Percentiles rank a stretch among this genome's conserved stretches.
phyloP scores from a whole-genome alignment of 805 yeast species.

The Candida incommunis region DNA sequence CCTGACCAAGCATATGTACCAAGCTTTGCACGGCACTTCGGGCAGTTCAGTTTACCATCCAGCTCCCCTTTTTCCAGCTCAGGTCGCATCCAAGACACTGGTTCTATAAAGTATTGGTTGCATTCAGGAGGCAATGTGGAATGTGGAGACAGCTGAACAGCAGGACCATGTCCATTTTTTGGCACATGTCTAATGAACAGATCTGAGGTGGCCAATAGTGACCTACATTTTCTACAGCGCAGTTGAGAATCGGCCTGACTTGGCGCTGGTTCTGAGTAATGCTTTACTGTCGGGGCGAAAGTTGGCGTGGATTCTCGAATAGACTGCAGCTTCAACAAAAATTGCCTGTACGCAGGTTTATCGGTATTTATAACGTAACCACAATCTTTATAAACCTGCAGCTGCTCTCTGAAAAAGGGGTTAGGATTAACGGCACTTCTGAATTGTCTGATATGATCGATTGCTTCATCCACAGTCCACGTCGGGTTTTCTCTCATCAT shows the following conservation, averaged over 20 bases:
- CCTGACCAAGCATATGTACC: constrained; percentile 96
- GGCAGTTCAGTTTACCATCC: constrained; percentile 81
- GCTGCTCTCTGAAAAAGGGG: constrained; percentile 57
- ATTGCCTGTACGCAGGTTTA: constrained; percentile 25
- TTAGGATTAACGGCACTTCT: constrained; percentile 55
- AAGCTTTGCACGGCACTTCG: constrained; percentile 69
- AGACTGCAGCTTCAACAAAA: constrained; percentile 18
- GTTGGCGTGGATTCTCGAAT: neutral
- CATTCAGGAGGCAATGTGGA: constrained; percentile 26
- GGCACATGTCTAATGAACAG: constrained; percentile 52
- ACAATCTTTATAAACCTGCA: constrained; percentile 41
- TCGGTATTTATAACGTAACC: constrained; percentile 19
- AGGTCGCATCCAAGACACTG: constrained; percentile 79
- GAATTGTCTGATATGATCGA: constrained; percentile 61
- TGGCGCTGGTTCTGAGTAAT: neutral
- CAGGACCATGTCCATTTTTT: constrained; percentile 8
- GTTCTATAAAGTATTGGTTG: constrained; percentile 80
- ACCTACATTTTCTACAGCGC: constrained; percentile 76
- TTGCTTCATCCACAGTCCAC: constrained; percentile 38
- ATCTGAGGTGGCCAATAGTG: constrained; percentile 45
- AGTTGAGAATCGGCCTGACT: constrained; percentile 17
- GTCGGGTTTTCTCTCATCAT: constrained; percentile 66
- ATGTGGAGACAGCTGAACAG: constrained; percentile 2
- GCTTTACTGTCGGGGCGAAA: neutral
- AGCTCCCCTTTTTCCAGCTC: constrained; percentile 61